Conservation (phyloP, 2,329 filamentous ascomycete species). For the Trichoderma sp. region DNA sequence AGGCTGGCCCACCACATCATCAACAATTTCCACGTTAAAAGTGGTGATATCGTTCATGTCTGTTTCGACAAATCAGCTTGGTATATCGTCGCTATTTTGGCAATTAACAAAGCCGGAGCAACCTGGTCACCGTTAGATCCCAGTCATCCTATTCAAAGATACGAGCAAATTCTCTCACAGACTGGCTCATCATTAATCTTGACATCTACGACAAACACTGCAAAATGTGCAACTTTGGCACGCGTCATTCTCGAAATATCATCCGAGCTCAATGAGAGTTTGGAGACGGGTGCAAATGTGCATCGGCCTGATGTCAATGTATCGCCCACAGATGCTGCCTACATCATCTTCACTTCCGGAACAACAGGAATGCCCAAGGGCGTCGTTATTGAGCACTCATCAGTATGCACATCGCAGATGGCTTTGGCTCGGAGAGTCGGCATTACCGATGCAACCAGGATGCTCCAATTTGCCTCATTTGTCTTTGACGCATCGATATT, state of each 20-base stretch:
- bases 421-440: not conserved
- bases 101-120: slow-evolving; percentile 21
- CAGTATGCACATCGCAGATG: not conserved
- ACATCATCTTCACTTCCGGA: slow-evolving; percentile 15
- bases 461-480: slow-evolving; percentile 22
- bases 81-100: slow-evolving; percentile 21
- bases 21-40: slow-evolving; percentile 17
- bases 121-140: slow-evolving; percentile 20
- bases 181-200: not conserved
- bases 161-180: not conserved
- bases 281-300: not conserved
- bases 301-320: not conserved
- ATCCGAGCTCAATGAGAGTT: not conserved
- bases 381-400: not conserved
- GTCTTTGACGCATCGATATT: slow-evolving; percentile 20
- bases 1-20: slow-evolving; percentile 17
- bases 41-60: not conserved
- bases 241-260: not conserved
- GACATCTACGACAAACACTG: not conserved
- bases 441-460: not conserved
- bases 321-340: not conserved
- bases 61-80: slow-evolving; percentile 19
- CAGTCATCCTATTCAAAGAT: not conserved
- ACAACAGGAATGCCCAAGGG: slow-evolving; percentile 18
- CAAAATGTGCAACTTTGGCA: not conserved